Evolutionary conservation across 768 basidiomycete species (phyloP).

Genomic region (Pholiota microspora): DNA sequence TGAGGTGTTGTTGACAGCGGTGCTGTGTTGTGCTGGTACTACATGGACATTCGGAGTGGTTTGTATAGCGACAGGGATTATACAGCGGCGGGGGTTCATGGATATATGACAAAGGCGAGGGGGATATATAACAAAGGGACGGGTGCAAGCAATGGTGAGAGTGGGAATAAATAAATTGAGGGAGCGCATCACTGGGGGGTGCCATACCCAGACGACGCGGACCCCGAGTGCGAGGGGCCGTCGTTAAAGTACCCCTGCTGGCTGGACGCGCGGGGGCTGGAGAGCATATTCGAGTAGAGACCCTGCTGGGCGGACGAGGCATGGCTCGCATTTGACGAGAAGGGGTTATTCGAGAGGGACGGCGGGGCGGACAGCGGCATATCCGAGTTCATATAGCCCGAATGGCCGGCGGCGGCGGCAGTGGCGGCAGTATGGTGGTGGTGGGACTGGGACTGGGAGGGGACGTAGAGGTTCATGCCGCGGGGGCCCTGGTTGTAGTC

Average conservation of each 20-base stretch:
- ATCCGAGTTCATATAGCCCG: constrained; percentile 37
- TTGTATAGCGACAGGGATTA: background rate
- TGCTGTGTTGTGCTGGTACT: too few relatives aligned
- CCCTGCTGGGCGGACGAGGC: constrained; percentile 27
- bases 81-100: background rate
- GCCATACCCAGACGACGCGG: constrained; percentile 44
- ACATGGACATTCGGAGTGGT: too few relatives aligned
- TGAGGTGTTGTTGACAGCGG: too few relatives aligned
- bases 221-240: constrained; percentile 36
- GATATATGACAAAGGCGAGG: background rate
- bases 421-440: constrained; percentile 41
- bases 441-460: constrained; percentile 30
- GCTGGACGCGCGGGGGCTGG: constrained; percentile 35
- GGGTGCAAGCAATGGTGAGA: constrained; percentile 1
- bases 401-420: constrained; percentile 27
- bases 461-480: constrained; percentile 30
- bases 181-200: constrained; percentile 33
- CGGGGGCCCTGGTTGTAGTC: constrained; percentile 36
- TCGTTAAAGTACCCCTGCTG: constrained; percentile 33
- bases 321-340: constrained; percentile 34
- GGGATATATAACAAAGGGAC: background rate
- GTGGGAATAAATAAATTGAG: background rate
- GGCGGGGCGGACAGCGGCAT: constrained; percentile 54
- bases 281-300: constrained; percentile 34
- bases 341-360: constrained; percentile 45